phyloP scores from a whole-genome alignment of 768 basidiomycete species.

The Rhodosporidiobolus sp. region DNA sequence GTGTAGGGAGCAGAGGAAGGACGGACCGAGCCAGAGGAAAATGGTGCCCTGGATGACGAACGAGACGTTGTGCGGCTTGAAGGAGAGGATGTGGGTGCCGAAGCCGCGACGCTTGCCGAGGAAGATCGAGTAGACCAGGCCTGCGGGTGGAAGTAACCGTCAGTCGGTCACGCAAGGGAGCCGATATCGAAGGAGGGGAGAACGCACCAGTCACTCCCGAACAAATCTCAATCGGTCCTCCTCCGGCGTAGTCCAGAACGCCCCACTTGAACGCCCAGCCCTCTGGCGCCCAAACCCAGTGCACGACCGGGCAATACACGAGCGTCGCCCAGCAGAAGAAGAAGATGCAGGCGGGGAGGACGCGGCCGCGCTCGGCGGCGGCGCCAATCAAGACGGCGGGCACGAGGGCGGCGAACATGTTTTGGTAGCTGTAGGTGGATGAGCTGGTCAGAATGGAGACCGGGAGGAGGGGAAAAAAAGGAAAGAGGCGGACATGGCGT shows the following conservation, averaged over 20 bases:
- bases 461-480: neutral
- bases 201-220: conserved; percentile 70
- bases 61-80: conserved; percentile 89
- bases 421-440: conserved; percentile 62
- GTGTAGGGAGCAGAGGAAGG: no score
- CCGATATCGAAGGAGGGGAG: no score
- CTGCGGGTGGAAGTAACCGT: no score
- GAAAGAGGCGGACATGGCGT: conserved; percentile 27
- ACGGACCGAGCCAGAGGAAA: conserved; percentile 78
- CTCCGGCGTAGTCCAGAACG: conserved; percentile 82
- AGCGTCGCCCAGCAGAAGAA: conserved; percentile 82
- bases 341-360: conserved; percentile 83
- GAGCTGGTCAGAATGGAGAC: neutral
- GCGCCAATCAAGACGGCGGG: conserved; percentile 62
- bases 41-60: conserved; percentile 91
- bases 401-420: conserved; percentile 67
- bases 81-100: conserved; percentile 82
- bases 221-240: conserved; percentile 93
- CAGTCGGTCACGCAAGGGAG: no score
- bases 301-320: conserved; percentile 90
- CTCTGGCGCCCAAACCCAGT: conserved; percentile 90
- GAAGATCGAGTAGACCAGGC: conserved; percentile 78
- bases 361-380: conserved; percentile 79
- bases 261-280: conserved; percentile 67
- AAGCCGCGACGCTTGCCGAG: conserved; percentile 88